Conservation (phyloP, 202 grass and related monocot species). For the Zoysia matrella region DNA sequence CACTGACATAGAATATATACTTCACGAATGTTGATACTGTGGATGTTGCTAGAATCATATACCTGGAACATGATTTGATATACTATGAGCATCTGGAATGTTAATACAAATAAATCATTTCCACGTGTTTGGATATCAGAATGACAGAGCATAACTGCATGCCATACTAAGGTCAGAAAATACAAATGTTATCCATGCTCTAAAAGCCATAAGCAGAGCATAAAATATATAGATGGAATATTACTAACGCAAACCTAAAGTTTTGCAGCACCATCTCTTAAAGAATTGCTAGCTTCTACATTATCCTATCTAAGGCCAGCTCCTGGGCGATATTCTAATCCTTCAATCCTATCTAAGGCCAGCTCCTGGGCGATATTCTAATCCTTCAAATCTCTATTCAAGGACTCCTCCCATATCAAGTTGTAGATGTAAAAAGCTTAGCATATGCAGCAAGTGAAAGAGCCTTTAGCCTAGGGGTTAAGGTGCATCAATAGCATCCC, state of each 20-base stretch:
- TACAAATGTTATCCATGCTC: not conserved
- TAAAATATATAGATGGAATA: conserved; percentile 2
- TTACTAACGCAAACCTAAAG: not conserved
- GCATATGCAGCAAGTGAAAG: not conserved
- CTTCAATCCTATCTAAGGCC: too few relatives aligned
- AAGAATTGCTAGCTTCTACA: too few relatives aligned
- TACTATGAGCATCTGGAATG: too few relatives aligned
- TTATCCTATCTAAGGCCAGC: too few relatives aligned
- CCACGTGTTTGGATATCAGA: too few relatives aligned
- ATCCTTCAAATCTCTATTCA: too few relatives aligned
- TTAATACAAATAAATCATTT: too few relatives aligned
- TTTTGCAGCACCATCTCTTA: not conserved
- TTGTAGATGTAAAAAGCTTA: not conserved
- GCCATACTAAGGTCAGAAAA: not conserved
- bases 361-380: too few relatives aligned
- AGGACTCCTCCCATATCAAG: not conserved
- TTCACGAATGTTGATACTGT: conserved; percentile 88
- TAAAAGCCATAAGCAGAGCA: conserved; percentile 9
- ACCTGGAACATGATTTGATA: conserved; percentile 6
- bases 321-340: too few relatives aligned
- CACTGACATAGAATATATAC: conserved; percentile 95
- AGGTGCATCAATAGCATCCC: too few relatives aligned
- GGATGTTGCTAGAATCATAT: conserved; percentile 92
- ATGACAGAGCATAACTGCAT: too few relatives aligned
- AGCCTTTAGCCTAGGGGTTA: too few relatives aligned